These are phyloP conservation scores for Antarctomyces pellizariae DNA, from an alignment of 495 filamentous ascomycete genomes.

Conservation along the genomic window DNA sequence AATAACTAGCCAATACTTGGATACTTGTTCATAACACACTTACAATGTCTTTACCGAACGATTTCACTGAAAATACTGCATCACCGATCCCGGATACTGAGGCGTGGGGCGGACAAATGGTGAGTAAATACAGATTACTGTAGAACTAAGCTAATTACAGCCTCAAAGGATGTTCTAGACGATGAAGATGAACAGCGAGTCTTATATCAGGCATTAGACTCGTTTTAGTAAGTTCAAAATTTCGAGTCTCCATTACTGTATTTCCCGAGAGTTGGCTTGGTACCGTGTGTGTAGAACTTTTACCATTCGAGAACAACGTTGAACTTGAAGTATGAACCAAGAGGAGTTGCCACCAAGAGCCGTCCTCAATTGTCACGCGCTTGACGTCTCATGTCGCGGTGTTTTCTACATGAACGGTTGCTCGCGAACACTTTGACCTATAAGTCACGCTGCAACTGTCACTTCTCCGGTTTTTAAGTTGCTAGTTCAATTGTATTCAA, in stretches of 20 bases:
- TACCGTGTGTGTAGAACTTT: too few species aligned
- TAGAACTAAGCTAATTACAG: too few species aligned
- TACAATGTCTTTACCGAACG: too few species aligned
- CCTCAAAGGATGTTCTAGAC: too few species aligned
- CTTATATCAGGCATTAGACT: conserved; percentile 56
- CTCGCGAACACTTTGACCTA: conserved; percentile 4
- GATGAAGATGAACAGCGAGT: conserved; percentile 58
- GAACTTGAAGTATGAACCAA: conserved; percentile 1
- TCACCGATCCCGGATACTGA: too few species aligned
- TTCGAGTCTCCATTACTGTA: conserved; percentile 2
- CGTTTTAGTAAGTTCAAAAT: conserved; percentile 46
- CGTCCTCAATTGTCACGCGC: too few species aligned
- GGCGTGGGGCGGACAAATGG: too few species aligned
- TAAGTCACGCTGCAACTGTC: conserved; percentile 1
- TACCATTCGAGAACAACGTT: conserved; percentile 6
- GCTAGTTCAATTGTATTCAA: neutral
- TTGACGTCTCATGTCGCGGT: conserved; percentile 3
- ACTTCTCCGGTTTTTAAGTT: neutral
- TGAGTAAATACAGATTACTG: too few species aligned
- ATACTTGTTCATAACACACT: too few species aligned
- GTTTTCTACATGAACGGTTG: conserved; percentile 7
- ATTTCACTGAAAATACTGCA: too few species aligned
- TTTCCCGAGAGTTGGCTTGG: neutral
- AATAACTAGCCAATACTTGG: too few species aligned
- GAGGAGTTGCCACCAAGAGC: too few species aligned